Conservation (phyloP, 257 asterid genomes). For the Solanum appendiculatum region DNA sequence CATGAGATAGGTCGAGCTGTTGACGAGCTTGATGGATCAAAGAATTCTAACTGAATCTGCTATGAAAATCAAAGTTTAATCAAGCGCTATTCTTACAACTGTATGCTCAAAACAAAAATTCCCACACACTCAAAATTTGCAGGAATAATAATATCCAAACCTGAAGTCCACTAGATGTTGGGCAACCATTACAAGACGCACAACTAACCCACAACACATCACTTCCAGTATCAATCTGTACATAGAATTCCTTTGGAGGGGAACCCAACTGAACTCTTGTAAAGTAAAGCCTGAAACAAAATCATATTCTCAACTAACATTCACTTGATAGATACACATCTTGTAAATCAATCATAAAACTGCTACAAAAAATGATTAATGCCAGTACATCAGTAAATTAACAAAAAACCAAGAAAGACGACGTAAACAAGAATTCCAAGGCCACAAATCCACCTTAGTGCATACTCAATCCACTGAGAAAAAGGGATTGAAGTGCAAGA, state of each 20-base stretch:
- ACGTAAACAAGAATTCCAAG: neutral
- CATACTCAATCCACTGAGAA: neutral
- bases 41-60: constrained; percentile 79
- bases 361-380: neutral
- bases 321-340: neutral
- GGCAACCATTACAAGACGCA: constrained; percentile 84
- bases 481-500: neutral
- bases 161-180: constrained; percentile 88
- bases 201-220: constrained; percentile 97
- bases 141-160: constrained; percentile 16
- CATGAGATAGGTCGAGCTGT: constrained; percentile 58
- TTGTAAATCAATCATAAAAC: neutral
- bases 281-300: constrained; percentile 64
- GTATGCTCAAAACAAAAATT: neutral
- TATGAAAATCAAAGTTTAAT: neutral
- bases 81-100: neutral
- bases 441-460: neutral
- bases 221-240: constrained; percentile 97
- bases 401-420: neutral
- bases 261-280: constrained; percentile 80
- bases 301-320: neutral
- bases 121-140: neutral
- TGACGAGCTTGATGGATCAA: constrained; percentile 71
- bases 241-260: constrained; percentile 86
- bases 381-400: neutral